Base-by-base conservation (phyloP, 352 stramenopile genomes). In the Aphanomyces invadans region DNA sequence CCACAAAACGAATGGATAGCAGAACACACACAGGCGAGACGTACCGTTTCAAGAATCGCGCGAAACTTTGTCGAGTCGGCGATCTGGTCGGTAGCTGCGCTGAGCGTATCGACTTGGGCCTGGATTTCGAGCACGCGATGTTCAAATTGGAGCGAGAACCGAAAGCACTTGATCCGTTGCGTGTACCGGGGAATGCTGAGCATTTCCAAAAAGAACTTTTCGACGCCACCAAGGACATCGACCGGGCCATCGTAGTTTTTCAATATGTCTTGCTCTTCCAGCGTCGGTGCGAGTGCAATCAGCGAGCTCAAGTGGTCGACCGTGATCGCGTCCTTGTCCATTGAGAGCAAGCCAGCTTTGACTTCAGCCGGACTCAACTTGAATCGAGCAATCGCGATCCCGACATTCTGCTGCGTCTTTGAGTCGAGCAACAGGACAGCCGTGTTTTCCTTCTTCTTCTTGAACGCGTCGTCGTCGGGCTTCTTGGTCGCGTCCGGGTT, bases 391-490 rank as follows among this genome's bases (percentile, higher is more conserved):
- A 99, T 93, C 19, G 96, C 95, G 44, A 99, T 99, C n/a, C 92
- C 95, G 0, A 98, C 94, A 79, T 98, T 98, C 74, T 99, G 97
- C 39, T 97, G 91, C 26, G 92, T 86, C 74, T 99, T 98, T 1
- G 90, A 82, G 70, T 99, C 96, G 52, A 99, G 90, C 17, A 98
- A 76, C 25, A 92, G 74, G 5, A 95, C 86, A 0, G 81, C 81
- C 48, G 77, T 74, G 10, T 61, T 67, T 33, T 77, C 67, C 65
- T 76, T 82, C n/a, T 55, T 49, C 46, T 56, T 63, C 9, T 60
- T 57, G 31, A 67, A 57, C n/a, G 5, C 46, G 19, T 78, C 76
- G 29, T 65, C 56, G 46, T 89, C 77, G n/a, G n/a, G n/a, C 44
- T 92, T 90, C 53, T 90, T 90, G 72, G n/a, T n/a, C n/a, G 88